phyloP scores from a whole-genome alignment of 805 yeast species.

The Saccharomycopsis guyanensis region DNA sequence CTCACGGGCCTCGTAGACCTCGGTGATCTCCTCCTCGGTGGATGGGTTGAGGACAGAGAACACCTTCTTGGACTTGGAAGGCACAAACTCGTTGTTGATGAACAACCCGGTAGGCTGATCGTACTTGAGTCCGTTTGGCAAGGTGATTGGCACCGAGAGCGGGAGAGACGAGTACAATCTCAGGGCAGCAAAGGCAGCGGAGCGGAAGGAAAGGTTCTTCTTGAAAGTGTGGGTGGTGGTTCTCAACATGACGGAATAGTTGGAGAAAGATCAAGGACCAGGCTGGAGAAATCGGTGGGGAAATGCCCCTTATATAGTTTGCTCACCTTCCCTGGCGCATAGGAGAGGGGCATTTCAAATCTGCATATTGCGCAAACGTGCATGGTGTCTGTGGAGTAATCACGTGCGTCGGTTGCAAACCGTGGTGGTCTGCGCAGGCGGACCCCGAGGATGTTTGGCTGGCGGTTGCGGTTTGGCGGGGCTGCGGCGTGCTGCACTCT shows the following conservation, averaged over 20 bases:
- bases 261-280: not conserved
- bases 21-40: conserved; percentile 53
- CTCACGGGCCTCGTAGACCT: conserved; percentile 49
- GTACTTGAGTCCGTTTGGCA: conserved; percentile 61
- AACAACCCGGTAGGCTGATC: conserved; percentile 83
- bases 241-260: conserved; percentile 11
- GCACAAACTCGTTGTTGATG: conserved; percentile 76
- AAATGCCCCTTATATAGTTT: not conserved
- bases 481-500: not conserved
- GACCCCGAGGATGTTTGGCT: too few relatives aligned
- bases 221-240: conserved; percentile 10
- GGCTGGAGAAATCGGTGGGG: not conserved
- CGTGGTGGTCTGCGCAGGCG: too few relatives aligned
- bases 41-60: conserved; percentile 49
- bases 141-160: conserved; percentile 40
- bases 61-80: conserved; percentile 47
- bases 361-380: not conserved
- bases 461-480: too few relatives aligned
- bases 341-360: not conserved
- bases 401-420: not conserved
- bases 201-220: not conserved
- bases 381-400: not conserved
- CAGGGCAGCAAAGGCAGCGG: conserved; percentile 5
- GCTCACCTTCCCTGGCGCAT: not conserved
- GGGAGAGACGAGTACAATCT: conserved; percentile 31